phyloP scores from a whole-genome alignment of 345 rosid species.

The Nephelium lappaceum region DNA sequence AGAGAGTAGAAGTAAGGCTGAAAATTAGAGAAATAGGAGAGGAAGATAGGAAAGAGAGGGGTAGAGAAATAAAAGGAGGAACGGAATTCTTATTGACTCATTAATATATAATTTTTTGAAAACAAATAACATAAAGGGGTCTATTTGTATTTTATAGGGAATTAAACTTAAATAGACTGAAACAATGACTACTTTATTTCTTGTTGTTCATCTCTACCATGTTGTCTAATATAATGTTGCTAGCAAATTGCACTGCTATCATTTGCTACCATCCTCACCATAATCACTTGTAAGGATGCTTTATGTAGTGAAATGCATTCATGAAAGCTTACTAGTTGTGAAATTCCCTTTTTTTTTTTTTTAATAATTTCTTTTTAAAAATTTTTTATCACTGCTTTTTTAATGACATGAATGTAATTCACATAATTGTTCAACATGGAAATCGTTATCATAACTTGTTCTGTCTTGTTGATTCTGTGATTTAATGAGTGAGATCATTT shows the following conservation, averaged over 20 bases:
- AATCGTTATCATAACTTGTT: not conserved
- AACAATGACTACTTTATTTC: not conserved
- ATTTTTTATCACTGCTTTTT: not conserved
- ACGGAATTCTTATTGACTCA: not conserved
- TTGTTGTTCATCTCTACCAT: not conserved
- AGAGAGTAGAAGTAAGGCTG: not conserved
- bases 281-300: not conserved
- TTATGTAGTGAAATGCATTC: not conserved
- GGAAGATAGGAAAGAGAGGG: not conserved
- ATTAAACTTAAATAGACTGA: not conserved
- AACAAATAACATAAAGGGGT: not conserved
- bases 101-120: too few relatives aligned
- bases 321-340: not conserved
- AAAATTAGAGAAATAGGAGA: not conserved
- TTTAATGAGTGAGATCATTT: not conserved
- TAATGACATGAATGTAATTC: not conserved
- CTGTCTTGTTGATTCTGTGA: not conserved
- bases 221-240: not conserved
- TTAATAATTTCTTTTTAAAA: too few relatives aligned
- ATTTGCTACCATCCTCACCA: not conserved
- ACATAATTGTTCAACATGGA: not conserved
- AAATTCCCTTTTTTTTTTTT: not conserved
- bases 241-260: not conserved
- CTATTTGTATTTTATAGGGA: not conserved
- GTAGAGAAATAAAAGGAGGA: not conserved